Evolutionary conservation across 495 filamentous ascomycete species (phyloP), one percentile per base, ranked within the genome.

Genomic region (Daldinia childiae): DNA sequence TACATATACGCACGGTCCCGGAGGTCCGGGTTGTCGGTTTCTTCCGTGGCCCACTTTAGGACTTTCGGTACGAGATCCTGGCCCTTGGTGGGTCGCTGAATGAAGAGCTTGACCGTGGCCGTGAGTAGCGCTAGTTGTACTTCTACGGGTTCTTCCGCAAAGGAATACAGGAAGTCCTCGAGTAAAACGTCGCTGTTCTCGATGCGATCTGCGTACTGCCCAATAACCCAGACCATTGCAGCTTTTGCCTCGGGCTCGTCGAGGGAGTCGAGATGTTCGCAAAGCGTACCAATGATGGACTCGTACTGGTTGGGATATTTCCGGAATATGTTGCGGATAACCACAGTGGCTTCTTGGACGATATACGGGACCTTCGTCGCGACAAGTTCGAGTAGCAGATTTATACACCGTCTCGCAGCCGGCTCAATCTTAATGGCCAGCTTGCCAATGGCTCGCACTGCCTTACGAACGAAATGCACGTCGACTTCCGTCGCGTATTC

Each of bases 171-270:
- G 79, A 98, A 99, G 74, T 98, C 95, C 61, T 98, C 95, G 4
- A 99, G 87, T 0, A 99, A 86, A 0, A 90, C 92, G 70, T 98
- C 95, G 21, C 91, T 93, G 78, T 98, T 98, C 69, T 98, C 94
- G 72, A 99, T 99, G 17, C 95, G 90, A 75, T 93, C 92, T 7
- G 95, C 96, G 77, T 99, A 99, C 74, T 99, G 93, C 2, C 95
- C 95, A 74, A 99, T 98, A 61, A 99, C 93, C 95, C 95, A 99
- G 68, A 99, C 96, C 88, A 99, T 95, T n/a, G 95, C 95, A 4
- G 95, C 93, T 79, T 98, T 99, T 41, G 95, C 95, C 77, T 99
- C 95, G n/a, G 95, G 95, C 78, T 99, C 95, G 77, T 99, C 95
- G 27, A 99, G 86, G 6, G 93, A 95, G 82, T 99, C 95, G 39